phyloP scores from a whole-genome alignment of 495 filamentous ascomycete genomes.

The Baudoinia panamericana region DNA sequence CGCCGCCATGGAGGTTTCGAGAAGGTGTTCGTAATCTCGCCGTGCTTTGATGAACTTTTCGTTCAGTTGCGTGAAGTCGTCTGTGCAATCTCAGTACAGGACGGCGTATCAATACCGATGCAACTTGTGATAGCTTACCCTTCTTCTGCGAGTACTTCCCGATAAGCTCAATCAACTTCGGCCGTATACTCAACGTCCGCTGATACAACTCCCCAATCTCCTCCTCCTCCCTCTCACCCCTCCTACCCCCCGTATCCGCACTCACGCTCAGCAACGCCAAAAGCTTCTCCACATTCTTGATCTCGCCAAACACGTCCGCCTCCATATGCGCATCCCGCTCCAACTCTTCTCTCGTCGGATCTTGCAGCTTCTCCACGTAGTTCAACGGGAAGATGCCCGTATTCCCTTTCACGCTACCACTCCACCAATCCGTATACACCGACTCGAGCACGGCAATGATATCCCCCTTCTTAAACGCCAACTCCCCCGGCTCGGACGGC shows the following conservation, averaged over 20 bases:
- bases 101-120: constrained; percentile 1
- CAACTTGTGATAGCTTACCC: constrained; percentile 39
- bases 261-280: constrained; percentile 90
- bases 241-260: constrained; percentile 16
- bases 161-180: constrained; percentile 95
- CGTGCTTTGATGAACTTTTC: constrained; percentile 99
- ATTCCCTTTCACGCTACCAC: constrained; percentile 82
- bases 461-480: constrained; percentile 93
- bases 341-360: constrained; percentile 87
- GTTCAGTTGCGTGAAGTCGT: constrained; percentile 95
- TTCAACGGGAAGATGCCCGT: constrained; percentile 97
- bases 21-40: constrained; percentile 86
- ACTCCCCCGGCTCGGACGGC: constrained; percentile 83
- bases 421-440: constrained; percentile 99
- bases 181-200: constrained; percentile 81
- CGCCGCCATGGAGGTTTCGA: constrained; percentile 82
- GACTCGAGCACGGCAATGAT: constrained; percentile 94
- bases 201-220: constrained; percentile 68
- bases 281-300: constrained; percentile 96
- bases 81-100: constrained; percentile 41
- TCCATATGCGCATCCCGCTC: constrained; percentile 97
- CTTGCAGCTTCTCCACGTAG: constrained; percentile 93
- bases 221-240: constrained; percentile 43
- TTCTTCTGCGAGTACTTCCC: constrained; percentile 99
- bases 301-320: constrained; percentile 92